Percentiles rank a stretch among this genome's conserved stretches.
These are phyloP conservation scores for Bondarzewia mesenterica DNA, from an alignment of 1,284 basidiomycete genomes.

Conservation along the genomic window DNA sequence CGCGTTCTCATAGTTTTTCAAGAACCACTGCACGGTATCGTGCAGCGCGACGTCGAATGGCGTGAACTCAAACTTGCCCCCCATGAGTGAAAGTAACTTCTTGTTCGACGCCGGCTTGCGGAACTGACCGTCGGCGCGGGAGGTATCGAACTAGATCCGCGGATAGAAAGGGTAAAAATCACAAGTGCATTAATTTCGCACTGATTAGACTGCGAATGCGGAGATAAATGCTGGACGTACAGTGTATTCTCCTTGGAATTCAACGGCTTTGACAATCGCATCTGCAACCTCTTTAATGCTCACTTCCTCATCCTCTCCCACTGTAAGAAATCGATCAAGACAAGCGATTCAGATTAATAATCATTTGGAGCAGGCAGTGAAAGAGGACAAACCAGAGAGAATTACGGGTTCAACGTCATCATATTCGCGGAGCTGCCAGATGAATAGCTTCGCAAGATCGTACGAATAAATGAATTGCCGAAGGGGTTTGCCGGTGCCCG, in stretches of 20 bases:
- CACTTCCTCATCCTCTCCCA: conserved; percentile 85
- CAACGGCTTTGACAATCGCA: conserved; percentile 73
- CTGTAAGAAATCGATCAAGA: conserved; percentile 26
- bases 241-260: conserved; percentile 65
- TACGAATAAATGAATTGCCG: conserved; percentile 93
- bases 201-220: no score
- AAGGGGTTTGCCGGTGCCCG: conserved; percentile 80
- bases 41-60: conserved; percentile 75
- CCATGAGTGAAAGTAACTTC: conserved; percentile 65
- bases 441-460: conserved; percentile 86
- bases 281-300: conserved; percentile 82
- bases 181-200: no score
- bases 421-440: conserved; percentile 87
- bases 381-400: conserved; percentile 53
- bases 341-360: background rate
- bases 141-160: conserved; percentile 49
- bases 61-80: conserved; percentile 71
- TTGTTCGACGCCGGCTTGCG: conserved; percentile 91
- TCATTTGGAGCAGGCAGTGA: background rate
- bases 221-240: conserved; percentile 33
- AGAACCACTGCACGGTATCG: conserved; percentile 72
- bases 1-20: conserved; percentile 61
- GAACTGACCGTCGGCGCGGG: conserved; percentile 78
- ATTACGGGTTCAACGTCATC: conserved; percentile 86
- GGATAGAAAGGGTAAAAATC: conserved; percentile 1